Percentiles rank a stretch among this genome's conserved stretches.
Evolutionary conservation across 2,329 filamentous ascomycete genomes (phyloP).

Genomic region (Venturia pyrina): DNA sequence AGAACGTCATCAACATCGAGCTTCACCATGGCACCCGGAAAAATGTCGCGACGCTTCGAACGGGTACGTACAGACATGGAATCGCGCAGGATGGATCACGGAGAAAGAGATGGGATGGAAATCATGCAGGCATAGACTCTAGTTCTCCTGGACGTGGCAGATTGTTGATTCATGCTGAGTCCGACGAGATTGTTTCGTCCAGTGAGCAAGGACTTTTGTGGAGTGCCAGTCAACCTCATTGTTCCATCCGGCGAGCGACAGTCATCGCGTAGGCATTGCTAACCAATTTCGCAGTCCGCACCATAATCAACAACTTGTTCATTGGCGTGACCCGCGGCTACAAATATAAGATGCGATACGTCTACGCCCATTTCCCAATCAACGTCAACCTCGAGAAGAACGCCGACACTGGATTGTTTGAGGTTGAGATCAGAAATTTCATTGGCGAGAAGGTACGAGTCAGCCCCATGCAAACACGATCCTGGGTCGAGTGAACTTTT

Average conservation of each 20-base stretch:
- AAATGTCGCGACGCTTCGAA: conserved; percentile 62
- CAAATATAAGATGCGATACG: conserved; percentile 99
- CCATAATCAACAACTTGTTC: conserved; percentile 97
- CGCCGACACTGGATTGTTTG: conserved; percentile 72
- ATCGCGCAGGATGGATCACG: background rate
- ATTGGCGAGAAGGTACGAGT: conserved; percentile 70
- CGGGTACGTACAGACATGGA: background rate
- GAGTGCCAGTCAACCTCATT: background rate
- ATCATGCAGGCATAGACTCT: background rate
- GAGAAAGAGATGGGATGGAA: background rate
- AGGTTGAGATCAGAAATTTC: conserved; percentile 98
- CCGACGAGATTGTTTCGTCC: background rate
- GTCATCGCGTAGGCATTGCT: background rate
- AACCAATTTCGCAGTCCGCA: conserved; percentile 83
- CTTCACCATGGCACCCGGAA: conserved; percentile 98
- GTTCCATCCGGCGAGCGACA: background rate
- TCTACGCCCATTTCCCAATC: conserved; percentile 99
- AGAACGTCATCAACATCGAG: conserved; percentile 83
- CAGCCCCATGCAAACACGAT: too few relatives aligned
- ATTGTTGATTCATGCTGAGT: background rate
- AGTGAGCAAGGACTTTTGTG: background rate
- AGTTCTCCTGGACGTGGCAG: background rate
- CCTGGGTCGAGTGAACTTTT: too few relatives aligned
- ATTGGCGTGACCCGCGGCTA: conserved; percentile 97
- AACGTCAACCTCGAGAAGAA: conserved; percentile 99